Base-by-base conservation (phyloP, 1,284 basidiomycete genomes). In the Gomphus sp. region DNA sequence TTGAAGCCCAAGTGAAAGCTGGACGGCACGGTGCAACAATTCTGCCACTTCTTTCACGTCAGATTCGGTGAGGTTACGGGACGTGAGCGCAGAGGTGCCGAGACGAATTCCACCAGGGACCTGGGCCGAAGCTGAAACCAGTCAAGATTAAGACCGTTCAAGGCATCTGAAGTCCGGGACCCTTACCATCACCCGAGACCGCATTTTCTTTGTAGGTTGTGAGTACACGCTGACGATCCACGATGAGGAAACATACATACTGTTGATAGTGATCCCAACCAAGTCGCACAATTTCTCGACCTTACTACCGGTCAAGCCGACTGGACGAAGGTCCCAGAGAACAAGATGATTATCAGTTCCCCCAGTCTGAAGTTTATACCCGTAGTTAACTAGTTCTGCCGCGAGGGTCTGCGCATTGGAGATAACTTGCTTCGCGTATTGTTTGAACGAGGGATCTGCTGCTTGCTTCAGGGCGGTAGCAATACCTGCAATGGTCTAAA, bases 301-400 rank as follows among this genome's bases (percentile, higher is more conserved):
- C 79, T 99, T 99, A 79, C 87, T 92, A 61, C 97, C 97, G 28
- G 97, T 98, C 69, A 99, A 78, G 59, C 93, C 91, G 65, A 98
- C 81, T 31, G 97, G 97, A 56, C 97, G 86, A 63, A 99, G 81
- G 72, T 99, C 97, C 95, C 95, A 98, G 54, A 99, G 89, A 61
- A 98, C 87, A 63, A 99, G 85, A 75, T 99, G 97, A 82, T 95
- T 98, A 73, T 98, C 96, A 14, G 93, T 94, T 61, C 97, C 97
- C 62, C 85, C 87, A 37, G 96, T 99, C 78, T 98, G 96, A 64
- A 99, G 90, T 76, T 89, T 92, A 84, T 99, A 97, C 33, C 91
- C 90, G 69, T 89, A 79, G 63, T 78, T 77, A 64, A 85, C 76
- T 62, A 98, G 85, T 65, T 82, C 77, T 18, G 76, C 71, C 52